Evolutionary conservation across 75 land plant genomes (phyloP).

Genomic region (Adiantum capillusveneris): DNA sequence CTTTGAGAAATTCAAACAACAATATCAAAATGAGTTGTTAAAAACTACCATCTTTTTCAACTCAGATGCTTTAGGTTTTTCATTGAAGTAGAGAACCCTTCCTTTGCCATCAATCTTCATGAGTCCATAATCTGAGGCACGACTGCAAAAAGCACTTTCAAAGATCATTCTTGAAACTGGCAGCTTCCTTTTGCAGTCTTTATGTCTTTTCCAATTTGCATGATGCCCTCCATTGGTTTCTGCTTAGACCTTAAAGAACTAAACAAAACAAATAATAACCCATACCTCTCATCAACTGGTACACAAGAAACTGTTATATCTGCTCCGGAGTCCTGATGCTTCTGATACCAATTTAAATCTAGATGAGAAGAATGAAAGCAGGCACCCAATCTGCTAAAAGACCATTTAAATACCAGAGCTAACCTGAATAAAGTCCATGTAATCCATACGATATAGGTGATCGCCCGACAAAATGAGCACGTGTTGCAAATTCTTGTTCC

Average conservation of each 20-base stretch:
- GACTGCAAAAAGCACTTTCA: slow-evolving; percentile 68
- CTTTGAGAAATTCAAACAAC: background rate
- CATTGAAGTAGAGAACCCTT: slow-evolving; percentile 51
- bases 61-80: slow-evolving; percentile 80
- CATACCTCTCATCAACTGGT: slow-evolving; percentile 74
- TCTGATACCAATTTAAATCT: slow-evolving; percentile 34
- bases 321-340: slow-evolving; percentile 58
- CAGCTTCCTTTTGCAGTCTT: no score
- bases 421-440: slow-evolving; percentile 90
- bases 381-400: background rate
- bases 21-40: no score
- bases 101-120: slow-evolving; percentile 77
- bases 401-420: no score
- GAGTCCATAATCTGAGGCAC: slow-evolving; percentile 91
- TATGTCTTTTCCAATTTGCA: no score
- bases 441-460: slow-evolving; percentile 87
- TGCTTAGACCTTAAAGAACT: no score
- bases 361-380: background rate
- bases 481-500: slow-evolving; percentile 67
- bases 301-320: slow-evolving; percentile 85
- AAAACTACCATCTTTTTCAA: no score
- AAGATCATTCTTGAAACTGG: no score
- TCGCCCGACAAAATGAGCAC: slow-evolving; percentile 81
- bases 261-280: no score
- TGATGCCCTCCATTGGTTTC: no score